Conservation (phyloP, 2,329 filamentous ascomycete species). For the Ophiostoma pallidulum region DNA sequence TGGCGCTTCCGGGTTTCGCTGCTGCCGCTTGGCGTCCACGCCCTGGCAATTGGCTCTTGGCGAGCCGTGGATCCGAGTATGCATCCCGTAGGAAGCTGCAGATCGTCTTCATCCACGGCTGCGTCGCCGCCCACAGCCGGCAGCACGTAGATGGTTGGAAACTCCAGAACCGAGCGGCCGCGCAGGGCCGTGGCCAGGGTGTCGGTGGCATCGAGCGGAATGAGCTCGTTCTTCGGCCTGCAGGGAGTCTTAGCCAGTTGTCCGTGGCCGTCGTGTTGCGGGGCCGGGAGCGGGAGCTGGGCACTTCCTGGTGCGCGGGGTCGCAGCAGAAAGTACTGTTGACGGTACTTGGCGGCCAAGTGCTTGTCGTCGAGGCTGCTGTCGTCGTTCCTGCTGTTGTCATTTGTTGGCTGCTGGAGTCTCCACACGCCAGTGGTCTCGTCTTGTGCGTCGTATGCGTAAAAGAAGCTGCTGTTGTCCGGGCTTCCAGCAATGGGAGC, state of each 20-base stretch:
- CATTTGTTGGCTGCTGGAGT: background rate
- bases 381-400: constrained; percentile 9
- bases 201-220: constrained; percentile 40
- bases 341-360: constrained; percentile 11
- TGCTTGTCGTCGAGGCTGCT: constrained; percentile 16
- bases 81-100: too few relatives aligned
- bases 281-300: too few relatives aligned
- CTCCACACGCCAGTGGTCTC: constrained; percentile 19
- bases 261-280: too few relatives aligned
- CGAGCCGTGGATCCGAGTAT: background rate
- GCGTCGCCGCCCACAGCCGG: constrained; percentile 17
- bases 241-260: background rate
- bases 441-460: constrained; percentile 19
- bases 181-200: constrained; percentile 44
- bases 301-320: constrained; percentile 2
- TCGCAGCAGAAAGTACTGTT: constrained; percentile 23
- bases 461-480: constrained; percentile 4
- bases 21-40: too few relatives aligned
- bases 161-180: constrained; percentile 57
- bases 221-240: constrained; percentile 29
- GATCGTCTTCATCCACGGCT: background rate
- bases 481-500: background rate
- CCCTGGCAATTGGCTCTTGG: too few relatives aligned
- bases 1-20: too few relatives aligned
- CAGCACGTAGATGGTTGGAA: constrained; percentile 59